Percentiles rank a stretch among this genome's conserved stretches.
Evolutionary conservation across 73 alveolate species (phyloP).

Genomic region (Paramecium pentaurelia): DNA sequence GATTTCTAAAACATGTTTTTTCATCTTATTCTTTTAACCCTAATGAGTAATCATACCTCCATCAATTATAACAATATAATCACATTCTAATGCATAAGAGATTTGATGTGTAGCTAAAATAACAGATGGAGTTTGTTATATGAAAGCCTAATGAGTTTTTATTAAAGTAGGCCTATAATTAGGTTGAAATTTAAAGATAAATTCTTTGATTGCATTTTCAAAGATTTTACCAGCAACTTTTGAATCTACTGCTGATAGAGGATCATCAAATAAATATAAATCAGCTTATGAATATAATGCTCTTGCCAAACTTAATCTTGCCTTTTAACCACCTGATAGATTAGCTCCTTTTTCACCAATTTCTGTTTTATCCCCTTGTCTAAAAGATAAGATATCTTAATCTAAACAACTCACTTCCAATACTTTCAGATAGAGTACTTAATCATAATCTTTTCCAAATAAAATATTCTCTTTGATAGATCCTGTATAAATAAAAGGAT

Average conservation of each 20-base stretch:
- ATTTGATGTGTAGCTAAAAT: slow-evolving; percentile 50
- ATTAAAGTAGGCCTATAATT: not conserved
- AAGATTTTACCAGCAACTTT: slow-evolving; percentile 69
- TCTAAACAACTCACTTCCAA: slow-evolving; percentile 58
- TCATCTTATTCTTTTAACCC: not conserved
- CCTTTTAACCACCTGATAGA: slow-evolving; percentile 93
- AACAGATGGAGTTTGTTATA: slow-evolving; percentile 12
- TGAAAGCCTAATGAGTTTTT: not conserved
- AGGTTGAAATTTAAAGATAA: not conserved
- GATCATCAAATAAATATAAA: slow-evolving; percentile 84
- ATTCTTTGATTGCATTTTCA: not conserved
- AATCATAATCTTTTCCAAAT: slow-evolving; percentile 64
- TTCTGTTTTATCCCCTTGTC: slow-evolving; percentile 68
- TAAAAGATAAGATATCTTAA: slow-evolving; percentile 62
- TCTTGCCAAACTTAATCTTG: slow-evolving; percentile 94
- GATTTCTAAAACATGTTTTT: not conserved
- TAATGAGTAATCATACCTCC: slow-evolving; percentile 14
- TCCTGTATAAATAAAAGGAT: slow-evolving; percentile 62
- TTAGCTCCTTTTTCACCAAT: slow-evolving; percentile 78
- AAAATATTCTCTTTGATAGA: slow-evolving; percentile 68
- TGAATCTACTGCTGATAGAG: slow-evolving; percentile 83
- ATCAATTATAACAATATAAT: not conserved
- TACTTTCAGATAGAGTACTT: slow-evolving; percentile 54
- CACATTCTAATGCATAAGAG: slow-evolving; percentile 20
- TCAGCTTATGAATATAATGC: slow-evolving; percentile 90